Evolutionary conservation across 2,329 filamentous ascomycete species (phyloP), one percentile per base, ranked within the genome.

Genomic region (Colletotrichum acutatum): DNA sequence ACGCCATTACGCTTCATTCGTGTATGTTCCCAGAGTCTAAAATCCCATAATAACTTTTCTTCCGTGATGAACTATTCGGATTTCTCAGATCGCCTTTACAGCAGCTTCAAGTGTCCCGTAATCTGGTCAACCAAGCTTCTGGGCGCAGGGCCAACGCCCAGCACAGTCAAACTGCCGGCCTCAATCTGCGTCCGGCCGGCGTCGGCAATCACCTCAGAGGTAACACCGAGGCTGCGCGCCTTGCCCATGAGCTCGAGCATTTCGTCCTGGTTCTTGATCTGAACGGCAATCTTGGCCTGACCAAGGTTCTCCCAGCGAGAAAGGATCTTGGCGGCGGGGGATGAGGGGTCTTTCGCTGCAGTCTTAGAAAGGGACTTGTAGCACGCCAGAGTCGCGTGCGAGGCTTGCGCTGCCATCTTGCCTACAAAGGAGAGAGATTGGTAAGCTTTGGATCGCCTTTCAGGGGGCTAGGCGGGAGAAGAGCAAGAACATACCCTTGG

Each of bases 131-230:
- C 92, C 69, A 95, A 86, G 78, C 94, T 95, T 87, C 93, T 95
- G 0, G 96, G 96, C 30, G 93, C 96, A 2, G 92, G 92, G 0
- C 92, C 92, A 66, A 96, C 91, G 0, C 97, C 97, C 64, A 99
- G 86, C 54, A 99, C 97, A 0, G 97, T 99, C 82, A 94, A 89
- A 82, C 95, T 98, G 22, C 97, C 96, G 56, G 93, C 92, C 65
- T 95, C 95, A 82, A 99, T 98, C 89, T 99, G 97, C 58, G 97
- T 99, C 74, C 97, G 90, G 16, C 97, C 97, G n/a, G 97, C 97
- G 84, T 99, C 97, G 79, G 94, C 92, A 76, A 99, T 96, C 66
- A 98, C 91, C 82, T 96, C 93, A 66, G 96, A 95, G 74, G 95
- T 95, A 72, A 99, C 83, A 1, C 97, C 96, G 71, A 98, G 82